Evolutionary conservation across 441 rosid genomes (phyloP), one percentile per base, ranked within the genome.

Genomic region (Gossypium gossypioides): DNA sequence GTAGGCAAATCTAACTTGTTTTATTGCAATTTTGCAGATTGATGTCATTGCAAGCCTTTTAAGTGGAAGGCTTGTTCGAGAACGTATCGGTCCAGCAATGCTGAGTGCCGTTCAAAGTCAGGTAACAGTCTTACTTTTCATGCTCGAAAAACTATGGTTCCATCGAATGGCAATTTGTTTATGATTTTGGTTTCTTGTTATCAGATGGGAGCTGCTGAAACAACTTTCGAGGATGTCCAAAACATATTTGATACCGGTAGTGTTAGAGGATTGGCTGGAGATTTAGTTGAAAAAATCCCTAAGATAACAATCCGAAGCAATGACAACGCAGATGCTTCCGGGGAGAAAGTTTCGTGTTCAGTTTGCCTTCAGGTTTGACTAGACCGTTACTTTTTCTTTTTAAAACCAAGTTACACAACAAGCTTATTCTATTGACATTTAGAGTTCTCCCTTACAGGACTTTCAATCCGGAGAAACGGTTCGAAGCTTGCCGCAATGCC

Each of bases 31-130:
- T 73, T 21, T 76, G 80, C 84, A 92, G 99, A 86, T 92, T 63
- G 99, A 92, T 82, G 99, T 94, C 66, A 86, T 92, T 61, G 94
- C 86, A 29, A 89, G 96, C 86, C 99, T 95, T 79, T 78, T 95
- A 19, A 95, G 94, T 58, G 99, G 97, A 60, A 85, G 99, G 82
- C 96, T 95, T 76, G 97, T 92, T 13, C 93, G 97, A 0, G 99
- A 92, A 81, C 87, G 97, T 64, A 89, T 94, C 15, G 97, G 97
- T 77, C 99, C 97, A 6, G 97, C 97, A 0, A 92, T 94, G 97
- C 83, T 94, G 25, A 92, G 91, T 77, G 99, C 97, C 0, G 99
- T 94, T 73, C 99, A 92, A 78, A 92, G 96, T 79, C 99, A 95
- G 96, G 97, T 95, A 86, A 55, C 63, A 29, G 51, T 71, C 48